Base-by-base conservation (phyloP, 176 grass and related monocot genomes). In the Musa acuminata region DNA sequence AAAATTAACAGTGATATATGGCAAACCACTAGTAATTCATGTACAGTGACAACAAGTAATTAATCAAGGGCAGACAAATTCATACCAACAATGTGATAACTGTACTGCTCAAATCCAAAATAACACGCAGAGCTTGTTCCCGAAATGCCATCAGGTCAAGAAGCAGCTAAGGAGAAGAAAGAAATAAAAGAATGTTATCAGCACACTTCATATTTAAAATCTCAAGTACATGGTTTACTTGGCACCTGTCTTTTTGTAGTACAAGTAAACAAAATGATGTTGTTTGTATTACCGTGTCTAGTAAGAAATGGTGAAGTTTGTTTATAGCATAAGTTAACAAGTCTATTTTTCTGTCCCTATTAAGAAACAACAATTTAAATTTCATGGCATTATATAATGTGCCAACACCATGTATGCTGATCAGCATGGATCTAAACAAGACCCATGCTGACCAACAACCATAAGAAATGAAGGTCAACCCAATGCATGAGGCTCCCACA, bases 81-180 rank as follows among this genome's bases (percentile, higher is more conserved):
- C 80, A 82, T 86, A 98, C 94, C 90, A 98, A 72, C 62, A 98
- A 91, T 67, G 94, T 98, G 83, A 98, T 98, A 74, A 98, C 94
- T 11, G 94, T 98, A 72, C 94, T 98, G 84, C 94, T 98, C 82
- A 98, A 78, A 73, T 98, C 94, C 84, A 98, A 88, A 87, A 93
- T 91, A 59, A 98, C 86, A 25, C 90, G 90, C 59, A 93, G 73
- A 64, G 88, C 90, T 93, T 98, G 94, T 82, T 98, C 94, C 51
- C 88, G 90, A 82, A 98, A 98, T 63, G 91, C 94, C 90, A 98
- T 87, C 85, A 98, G 85, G 88, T 98, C 94, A 80, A 89, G 85
- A 83, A 98, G 88, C 80, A 98, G 66, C 94, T 98, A 72, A 80
- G 24, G 55, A 83, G 24, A 58, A 20, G 53, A 16, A 64, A 70